phyloP scores from a whole-genome alignment of 352 stramenopile species.

The Chrysophaeum taylorii region DNA sequence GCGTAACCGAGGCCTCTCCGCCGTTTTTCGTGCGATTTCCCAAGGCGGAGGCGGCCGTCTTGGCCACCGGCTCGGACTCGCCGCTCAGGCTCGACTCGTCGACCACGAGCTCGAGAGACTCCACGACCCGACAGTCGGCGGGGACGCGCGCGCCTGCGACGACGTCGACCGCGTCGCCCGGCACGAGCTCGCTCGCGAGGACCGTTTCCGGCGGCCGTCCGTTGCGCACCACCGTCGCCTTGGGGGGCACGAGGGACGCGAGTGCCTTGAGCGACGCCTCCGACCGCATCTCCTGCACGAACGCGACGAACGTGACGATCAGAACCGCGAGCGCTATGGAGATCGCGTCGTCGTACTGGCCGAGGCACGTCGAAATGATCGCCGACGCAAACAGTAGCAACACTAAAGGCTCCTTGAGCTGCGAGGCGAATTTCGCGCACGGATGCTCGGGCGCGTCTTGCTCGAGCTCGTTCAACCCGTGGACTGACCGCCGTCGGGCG shows the following conservation, averaged over 20 bases:
- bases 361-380: conserved; percentile 72
- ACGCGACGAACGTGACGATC: conserved; percentile 92
- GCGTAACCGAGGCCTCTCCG: conserved; percentile 12
- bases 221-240: conserved; percentile 52
- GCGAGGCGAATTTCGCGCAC: conserved; percentile 53
- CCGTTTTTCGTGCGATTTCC: not conserved
- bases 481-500: not conserved
- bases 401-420: conserved; percentile 94
- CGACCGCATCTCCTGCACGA: conserved; percentile 69
- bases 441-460: conserved; percentile 21
- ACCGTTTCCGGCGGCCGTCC: conserved; percentile 36
- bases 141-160: conserved; percentile 75
- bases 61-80: conserved; percentile 81
- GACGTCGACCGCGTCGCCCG: conserved; percentile 48
- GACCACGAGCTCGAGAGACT: conserved; percentile 77
- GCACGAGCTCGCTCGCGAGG: conserved; percentile 37
- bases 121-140: conserved; percentile 80
- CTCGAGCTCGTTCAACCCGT: conserved; percentile 30
- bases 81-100: conserved; percentile 91
- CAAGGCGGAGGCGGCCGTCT: conserved; percentile 38
- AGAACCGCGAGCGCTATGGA: conserved; percentile 85
- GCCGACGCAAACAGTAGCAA: conserved; percentile 83
- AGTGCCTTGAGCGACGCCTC: conserved; percentile 39
- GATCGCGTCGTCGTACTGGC: conserved; percentile 85
- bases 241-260: conserved; percentile 11